Evolutionary conservation across 2,329 filamentous ascomycete genomes (phyloP).

Genomic region (Cladobotryum protrusum): DNA sequence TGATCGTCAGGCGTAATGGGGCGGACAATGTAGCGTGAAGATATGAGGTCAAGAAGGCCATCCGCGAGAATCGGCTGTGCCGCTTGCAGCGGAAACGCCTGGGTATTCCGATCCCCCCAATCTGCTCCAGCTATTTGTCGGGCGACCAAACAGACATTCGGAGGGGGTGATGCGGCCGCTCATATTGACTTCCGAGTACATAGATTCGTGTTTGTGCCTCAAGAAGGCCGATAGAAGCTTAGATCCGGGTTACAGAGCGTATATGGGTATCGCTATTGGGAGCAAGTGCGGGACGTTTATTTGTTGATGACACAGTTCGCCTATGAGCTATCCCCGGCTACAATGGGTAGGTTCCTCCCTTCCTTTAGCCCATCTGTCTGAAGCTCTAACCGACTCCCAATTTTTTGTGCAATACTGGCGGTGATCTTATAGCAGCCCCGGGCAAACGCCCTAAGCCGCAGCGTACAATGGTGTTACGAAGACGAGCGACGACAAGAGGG

Average conservation of each 20-base stretch:
- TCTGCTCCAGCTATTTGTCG: slow-evolving; percentile 21
- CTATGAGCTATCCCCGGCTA: slow-evolving; percentile 43
- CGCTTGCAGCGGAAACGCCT: slow-evolving; percentile 25
- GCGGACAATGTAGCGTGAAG: too few relatives aligned
- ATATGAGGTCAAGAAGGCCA: slow-evolving; percentile 71
- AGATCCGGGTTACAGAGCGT: too few relatives aligned
- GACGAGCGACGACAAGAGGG: too few relatives aligned
- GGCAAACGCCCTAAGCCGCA: too few relatives aligned
- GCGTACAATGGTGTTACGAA: too few relatives aligned
- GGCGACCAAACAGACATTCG: too few relatives aligned
- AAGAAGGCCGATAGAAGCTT: too few relatives aligned
- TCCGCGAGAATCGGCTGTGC: slow-evolving; percentile 62
- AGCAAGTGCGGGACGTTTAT: slow-evolving; percentile 90
- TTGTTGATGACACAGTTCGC: slow-evolving; percentile 65
- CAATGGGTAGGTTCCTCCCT: slow-evolving; percentile 41
- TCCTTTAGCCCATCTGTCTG: slow-evolving; percentile 41
- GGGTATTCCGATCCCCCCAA: slow-evolving; percentile 17
- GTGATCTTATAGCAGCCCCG: too few relatives aligned
- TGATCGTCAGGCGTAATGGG: too few relatives aligned
- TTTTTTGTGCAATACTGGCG: slow-evolving; percentile 42
- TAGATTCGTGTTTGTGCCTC: slow-evolving; percentile 30
- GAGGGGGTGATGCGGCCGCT: slow-evolving; percentile 39
- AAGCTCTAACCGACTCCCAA: slow-evolving; percentile 48
- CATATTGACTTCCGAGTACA: slow-evolving; percentile 34
- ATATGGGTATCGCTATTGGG: slow-evolving; percentile 62